Evolutionary conservation across 768 basidiomycete species (phyloP).

Genomic region (Naganishia friedmannii): DNA sequence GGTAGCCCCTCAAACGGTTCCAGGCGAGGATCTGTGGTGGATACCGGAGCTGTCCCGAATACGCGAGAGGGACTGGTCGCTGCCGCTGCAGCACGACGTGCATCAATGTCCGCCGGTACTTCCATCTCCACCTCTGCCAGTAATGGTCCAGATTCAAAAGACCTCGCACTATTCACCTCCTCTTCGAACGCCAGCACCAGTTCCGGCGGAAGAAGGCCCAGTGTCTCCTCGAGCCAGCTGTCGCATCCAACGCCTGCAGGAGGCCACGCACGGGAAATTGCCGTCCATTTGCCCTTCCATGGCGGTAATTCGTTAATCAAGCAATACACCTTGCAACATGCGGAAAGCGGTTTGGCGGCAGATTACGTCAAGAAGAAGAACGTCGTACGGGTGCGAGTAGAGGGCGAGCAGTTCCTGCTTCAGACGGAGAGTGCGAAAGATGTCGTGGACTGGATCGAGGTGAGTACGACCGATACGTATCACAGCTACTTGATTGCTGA

Average conservation of each 20-base stretch:
- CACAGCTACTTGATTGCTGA: background rate
- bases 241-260: slow-evolving; percentile 9
- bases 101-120: slow-evolving; percentile 24
- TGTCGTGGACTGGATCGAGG: slow-evolving; percentile 96
- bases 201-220: slow-evolving; percentile 18
- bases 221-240: slow-evolving; percentile 21
- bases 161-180: slow-evolving; percentile 30
- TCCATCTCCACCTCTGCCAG: slow-evolving; percentile 5
- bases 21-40: slow-evolving; percentile 16
- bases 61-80: slow-evolving; percentile 7
- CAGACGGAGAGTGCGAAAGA: slow-evolving; percentile 78
- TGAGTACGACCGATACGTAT: slow-evolving; percentile 47
- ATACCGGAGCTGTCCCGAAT: background rate
- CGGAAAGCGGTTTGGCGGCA: slow-evolving; percentile 89
- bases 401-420: slow-evolving; percentile 94
- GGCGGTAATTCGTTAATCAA: slow-evolving; percentile 58
- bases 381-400: slow-evolving; percentile 83
- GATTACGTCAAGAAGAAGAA: slow-evolving; percentile 92
- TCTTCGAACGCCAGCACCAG: slow-evolving; percentile 24
- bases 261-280: slow-evolving; percentile 21
- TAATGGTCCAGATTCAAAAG: slow-evolving; percentile 31
- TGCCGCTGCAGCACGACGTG: slow-evolving; percentile 30
- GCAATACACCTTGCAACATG: slow-evolving; percentile 77
- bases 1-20: background rate
- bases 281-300: slow-evolving; percentile 46